Percentiles rank a stretch among this genome's conserved stretches.
Conservation (phyloP, 495 filamentous ascomycete species). For the Chaetomidium leptoderma region DNA sequence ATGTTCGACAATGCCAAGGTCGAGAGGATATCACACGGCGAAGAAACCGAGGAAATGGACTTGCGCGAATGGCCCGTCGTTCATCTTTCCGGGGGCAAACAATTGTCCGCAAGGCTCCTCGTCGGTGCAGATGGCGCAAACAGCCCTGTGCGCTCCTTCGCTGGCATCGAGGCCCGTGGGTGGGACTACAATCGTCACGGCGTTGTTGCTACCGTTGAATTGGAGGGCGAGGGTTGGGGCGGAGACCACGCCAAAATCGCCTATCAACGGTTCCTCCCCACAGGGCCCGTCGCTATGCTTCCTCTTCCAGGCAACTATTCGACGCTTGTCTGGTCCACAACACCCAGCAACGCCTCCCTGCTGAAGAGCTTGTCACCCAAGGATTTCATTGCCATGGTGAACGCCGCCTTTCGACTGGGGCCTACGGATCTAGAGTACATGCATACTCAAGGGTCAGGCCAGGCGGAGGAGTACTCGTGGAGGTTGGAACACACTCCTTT, state of each 20-base stretch:
- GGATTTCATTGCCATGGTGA: slow-evolving; percentile 83
- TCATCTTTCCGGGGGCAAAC: slow-evolving; percentile 55
- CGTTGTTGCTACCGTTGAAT: slow-evolving; percentile 79
- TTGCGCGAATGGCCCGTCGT: slow-evolving; percentile 84
- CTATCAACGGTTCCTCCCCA: slow-evolving; percentile 93
- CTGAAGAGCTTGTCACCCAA: slow-evolving; percentile 67
- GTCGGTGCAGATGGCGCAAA: slow-evolving; percentile 94
- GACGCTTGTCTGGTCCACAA: slow-evolving; percentile 91
- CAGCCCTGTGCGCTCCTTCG: slow-evolving; percentile 86
- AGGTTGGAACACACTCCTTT: slow-evolving; percentile 63
- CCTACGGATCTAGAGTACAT: slow-evolving; percentile 78
- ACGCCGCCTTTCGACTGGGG: slow-evolving; percentile 83
- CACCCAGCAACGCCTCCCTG: slow-evolving; percentile 66
- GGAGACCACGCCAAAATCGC: slow-evolving; percentile 62
- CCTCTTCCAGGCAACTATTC: slow-evolving; percentile 78
- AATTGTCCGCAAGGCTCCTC: slow-evolving; percentile 74
- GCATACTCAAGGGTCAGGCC: slow-evolving; percentile 56
- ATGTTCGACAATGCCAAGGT: slow-evolving; percentile 73
- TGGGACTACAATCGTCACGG: slow-evolving; percentile 94
- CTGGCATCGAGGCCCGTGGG: slow-evolving; percentile 74
- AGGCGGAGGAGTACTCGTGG: slow-evolving; percentile 77
- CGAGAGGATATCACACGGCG: slow-evolving; percentile 68
- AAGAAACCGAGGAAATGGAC: slow-evolving; percentile 64
- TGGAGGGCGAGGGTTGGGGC: slow-evolving; percentile 55
- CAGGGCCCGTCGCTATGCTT: slow-evolving; percentile 84